These are phyloP conservation scores for Scortechinia acanthostroma DNA, from an alignment of 2,329 filamentous ascomycete species.

Conservation along the genomic window DNA sequence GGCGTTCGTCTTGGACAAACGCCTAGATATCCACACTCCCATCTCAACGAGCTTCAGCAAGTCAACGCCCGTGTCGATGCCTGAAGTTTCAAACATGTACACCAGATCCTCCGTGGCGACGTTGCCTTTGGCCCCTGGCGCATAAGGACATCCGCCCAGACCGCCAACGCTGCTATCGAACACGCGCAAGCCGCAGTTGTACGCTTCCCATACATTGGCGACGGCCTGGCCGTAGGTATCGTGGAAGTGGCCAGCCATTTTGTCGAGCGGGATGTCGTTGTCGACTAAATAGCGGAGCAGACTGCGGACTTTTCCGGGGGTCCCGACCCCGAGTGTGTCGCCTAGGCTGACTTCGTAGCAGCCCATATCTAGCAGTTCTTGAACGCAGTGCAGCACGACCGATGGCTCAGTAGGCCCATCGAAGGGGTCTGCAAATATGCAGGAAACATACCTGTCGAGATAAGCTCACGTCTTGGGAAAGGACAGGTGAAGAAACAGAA, in stretches of 20 bases:
- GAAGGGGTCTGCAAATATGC: constrained; percentile 45
- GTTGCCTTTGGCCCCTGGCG: constrained; percentile 63
- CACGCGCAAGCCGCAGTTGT: constrained; percentile 53
- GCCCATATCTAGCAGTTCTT: constrained; percentile 47
- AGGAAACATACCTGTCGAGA: constrained; percentile 35
- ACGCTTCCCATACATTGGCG: constrained; percentile 56
- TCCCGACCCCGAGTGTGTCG: constrained; percentile 59
- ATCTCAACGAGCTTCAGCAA: constrained; percentile 42
- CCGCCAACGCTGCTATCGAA: constrained; percentile 64
- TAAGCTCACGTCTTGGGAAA: background rate
- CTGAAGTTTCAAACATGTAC: constrained; percentile 40
- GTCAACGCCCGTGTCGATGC: constrained; percentile 50
- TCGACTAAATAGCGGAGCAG: constrained; percentile 13
- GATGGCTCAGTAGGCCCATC: constrained; percentile 17
- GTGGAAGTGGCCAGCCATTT: constrained; percentile 65
- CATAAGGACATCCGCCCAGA: constrained; percentile 63
- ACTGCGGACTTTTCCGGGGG: constrained; percentile 10
- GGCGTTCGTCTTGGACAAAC: constrained; percentile 36
- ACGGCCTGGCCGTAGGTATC: constrained; percentile 67
- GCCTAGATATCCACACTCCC: constrained; percentile 47
- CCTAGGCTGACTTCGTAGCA: constrained; percentile 63
- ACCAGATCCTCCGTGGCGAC: constrained; percentile 32
- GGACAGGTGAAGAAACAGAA: background rate
- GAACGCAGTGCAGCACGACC: constrained; percentile 23
- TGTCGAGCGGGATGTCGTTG: constrained; percentile 41